Evolutionary conservation across 805 yeast genomes (phyloP).

Genomic region (Isabelozyma heimii): DNA sequence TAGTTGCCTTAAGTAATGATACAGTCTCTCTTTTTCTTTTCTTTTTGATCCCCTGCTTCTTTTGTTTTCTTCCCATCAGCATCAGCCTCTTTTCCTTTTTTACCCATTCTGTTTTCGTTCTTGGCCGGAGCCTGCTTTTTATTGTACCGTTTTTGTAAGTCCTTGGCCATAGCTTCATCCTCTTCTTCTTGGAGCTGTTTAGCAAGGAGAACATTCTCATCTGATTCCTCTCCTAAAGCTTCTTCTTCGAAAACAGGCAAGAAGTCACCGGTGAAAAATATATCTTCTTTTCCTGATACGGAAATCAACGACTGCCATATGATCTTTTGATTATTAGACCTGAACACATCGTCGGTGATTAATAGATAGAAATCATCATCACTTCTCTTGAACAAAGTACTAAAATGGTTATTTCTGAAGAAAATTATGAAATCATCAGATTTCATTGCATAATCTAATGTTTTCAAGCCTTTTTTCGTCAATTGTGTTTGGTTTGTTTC

Average conservation of each 20-base stretch:
- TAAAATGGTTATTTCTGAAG: slow-evolving; percentile 88
- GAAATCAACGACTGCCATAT: slow-evolving; percentile 82
- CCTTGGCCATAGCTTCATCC: slow-evolving; percentile 48
- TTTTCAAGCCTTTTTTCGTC: slow-evolving; percentile 61
- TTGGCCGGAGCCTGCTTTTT: slow-evolving; percentile 6
- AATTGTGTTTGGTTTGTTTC: slow-evolving; percentile 70
- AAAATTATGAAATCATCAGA: slow-evolving; percentile 63
- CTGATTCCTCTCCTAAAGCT: slow-evolving; percentile 1
- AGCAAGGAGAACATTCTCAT: slow-evolving; percentile 32
- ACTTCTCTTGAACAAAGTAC: slow-evolving; percentile 58
- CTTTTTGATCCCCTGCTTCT: slow-evolving; percentile 5
- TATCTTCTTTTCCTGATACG: slow-evolving; percentile 66
- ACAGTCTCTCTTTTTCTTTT: slow-evolving; percentile 17
- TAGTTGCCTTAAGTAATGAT: slow-evolving; percentile 13
- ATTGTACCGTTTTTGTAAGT: slow-evolving; percentile 35
- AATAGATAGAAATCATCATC: slow-evolving; percentile 54
- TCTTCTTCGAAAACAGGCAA: slow-evolving; percentile 38
- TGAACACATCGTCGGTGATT: slow-evolving; percentile 73
- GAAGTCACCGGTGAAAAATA: slow-evolving; percentile 66
- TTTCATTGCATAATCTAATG: slow-evolving; percentile 42
- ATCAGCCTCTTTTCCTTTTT: slow-evolving; percentile 1
- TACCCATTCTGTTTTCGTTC: slow-evolving; percentile 1
- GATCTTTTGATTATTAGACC: slow-evolving; percentile 34
- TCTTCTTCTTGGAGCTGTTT: slow-evolving; percentile 57
- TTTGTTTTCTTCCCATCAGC: background rate